Evolutionary conservation across 1,284 basidiomycete species (phyloP).

Genomic region (Fistulina hepatica): DNA sequence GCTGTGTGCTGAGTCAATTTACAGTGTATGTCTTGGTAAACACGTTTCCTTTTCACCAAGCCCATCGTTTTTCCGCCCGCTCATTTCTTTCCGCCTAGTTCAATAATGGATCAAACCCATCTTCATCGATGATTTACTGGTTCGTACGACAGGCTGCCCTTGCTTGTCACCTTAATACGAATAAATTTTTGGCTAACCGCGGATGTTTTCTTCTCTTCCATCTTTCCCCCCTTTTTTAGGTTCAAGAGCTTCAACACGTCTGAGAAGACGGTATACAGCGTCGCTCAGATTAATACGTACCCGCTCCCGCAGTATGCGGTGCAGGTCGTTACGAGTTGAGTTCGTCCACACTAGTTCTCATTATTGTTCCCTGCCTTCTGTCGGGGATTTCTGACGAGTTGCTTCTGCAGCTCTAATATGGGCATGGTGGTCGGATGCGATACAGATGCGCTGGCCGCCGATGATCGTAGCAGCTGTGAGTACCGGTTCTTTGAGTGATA

Average conservation of each 20-base stretch:
- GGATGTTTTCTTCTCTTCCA: too few relatives aligned
- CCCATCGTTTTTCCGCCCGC: background rate
- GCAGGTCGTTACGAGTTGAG: constrained; percentile 27
- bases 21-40: background rate
- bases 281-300: constrained; percentile 35
- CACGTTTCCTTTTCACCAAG: background rate
- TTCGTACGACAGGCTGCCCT: too few relatives aligned
- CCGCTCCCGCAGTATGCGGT: constrained; percentile 33
- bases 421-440: constrained; percentile 42
- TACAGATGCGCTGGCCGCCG: constrained; percentile 51
- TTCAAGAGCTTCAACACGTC: constrained; percentile 36
- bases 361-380: too few relatives aligned
- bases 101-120: constrained; percentile 28
- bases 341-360: background rate
- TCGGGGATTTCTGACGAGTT: background rate
- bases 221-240: too few relatives aligned
- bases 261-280: constrained; percentile 29
- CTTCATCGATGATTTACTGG: constrained; percentile 33
- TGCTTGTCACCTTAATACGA: too few relatives aligned
- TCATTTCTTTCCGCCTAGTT: constrained; percentile 20
- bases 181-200: too few relatives aligned
- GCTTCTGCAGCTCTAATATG: constrained; percentile 30
- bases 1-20: too few relatives aligned
- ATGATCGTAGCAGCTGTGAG: constrained; percentile 32
- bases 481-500: background rate